Evolutionary conservation across 139 green algal species (phyloP), one percentile per base, ranked within the genome.

Genomic region (Volvox africanus): DNA sequence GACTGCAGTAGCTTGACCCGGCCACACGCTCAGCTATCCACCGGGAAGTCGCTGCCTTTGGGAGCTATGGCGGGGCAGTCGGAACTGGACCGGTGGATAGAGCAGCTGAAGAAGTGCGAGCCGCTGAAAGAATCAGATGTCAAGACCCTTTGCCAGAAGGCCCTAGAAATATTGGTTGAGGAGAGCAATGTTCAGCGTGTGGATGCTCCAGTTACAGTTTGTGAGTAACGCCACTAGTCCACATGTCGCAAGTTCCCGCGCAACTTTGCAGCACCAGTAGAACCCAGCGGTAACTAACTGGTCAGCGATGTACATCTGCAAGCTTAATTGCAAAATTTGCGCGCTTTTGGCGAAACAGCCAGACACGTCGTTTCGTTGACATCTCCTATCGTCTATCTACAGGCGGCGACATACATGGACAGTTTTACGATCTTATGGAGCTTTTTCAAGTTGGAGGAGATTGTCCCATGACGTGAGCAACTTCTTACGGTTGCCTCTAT

Each of bases 341-440:
- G 44, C 44, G 5, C 44, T 55, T 55, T 55, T 55, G 44, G 44
- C 9, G 5, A 55, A 55, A 55, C 9, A 55, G 44, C 44, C 44
- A 55, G 44, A 12, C 21, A 73, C 65, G 65, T 30, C 65, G 65
- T 73, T 73, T 73, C 65, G 76, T 19, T 33, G 32, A 61, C 76
- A 82, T 61, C 16, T 32, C 24, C 19, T 79, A 30, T 36, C 21
- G 33, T 20, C 71, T 79, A 73, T 79, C 32, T 30, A 82, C 91
- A 98, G 96, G 98, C 89, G 98, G 98, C 5, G 98, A 99, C 92
- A 99, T 99, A 55, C 98, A 99, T 92, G 98, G 98, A 0, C 98
- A 99, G 93, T 99, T 99, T 82, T 99, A 99, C 90, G 98, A 99
- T 93, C 93, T 99, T 14, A 98, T 97, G 92, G 98, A 99, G 96